These are phyloP conservation scores for Neurospora sp. DNA, from an alignment of 495 filamentous ascomycete genomes.

Conservation along the genomic window DNA sequence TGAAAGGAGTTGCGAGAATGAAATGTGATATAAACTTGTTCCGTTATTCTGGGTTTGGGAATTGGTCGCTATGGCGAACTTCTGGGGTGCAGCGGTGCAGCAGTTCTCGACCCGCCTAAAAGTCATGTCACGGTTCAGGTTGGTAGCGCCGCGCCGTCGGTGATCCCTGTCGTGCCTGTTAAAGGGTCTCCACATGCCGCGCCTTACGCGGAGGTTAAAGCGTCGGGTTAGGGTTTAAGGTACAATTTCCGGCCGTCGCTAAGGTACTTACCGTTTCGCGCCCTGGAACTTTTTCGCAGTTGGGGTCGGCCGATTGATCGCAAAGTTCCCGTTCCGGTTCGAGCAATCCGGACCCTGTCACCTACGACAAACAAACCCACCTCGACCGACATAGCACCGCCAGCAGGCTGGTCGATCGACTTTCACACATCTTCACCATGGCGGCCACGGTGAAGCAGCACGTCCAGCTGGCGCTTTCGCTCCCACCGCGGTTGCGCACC, in stretches of 20 bases:
- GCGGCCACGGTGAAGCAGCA: conserved; percentile 30
- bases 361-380: background rate
- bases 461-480: conserved; percentile 51
- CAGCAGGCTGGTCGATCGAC: background rate
- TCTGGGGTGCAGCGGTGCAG: background rate
- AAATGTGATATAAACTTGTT: background rate
- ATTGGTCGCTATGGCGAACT: background rate
- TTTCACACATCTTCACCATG: conserved; percentile 6
- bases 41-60: background rate
- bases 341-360: background rate
- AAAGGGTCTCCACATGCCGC: background rate
- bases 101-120: background rate
- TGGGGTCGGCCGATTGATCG: background rate
- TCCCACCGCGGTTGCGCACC: conserved; percentile 65
- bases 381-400: background rate
- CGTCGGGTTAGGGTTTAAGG: background rate
- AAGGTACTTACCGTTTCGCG: background rate
- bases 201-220: background rate
- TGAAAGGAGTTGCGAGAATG: background rate
- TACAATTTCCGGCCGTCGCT: background rate
- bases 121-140: background rate
- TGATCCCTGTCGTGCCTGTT: background rate
- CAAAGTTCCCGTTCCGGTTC: background rate
- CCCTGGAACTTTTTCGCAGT: conserved; percentile 1
- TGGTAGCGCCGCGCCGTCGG: background rate